These are phyloP conservation scores for Infundibulicybe gibba DNA, from an alignment of 768 basidiomycete species.

Conservation along the genomic window DNA sequence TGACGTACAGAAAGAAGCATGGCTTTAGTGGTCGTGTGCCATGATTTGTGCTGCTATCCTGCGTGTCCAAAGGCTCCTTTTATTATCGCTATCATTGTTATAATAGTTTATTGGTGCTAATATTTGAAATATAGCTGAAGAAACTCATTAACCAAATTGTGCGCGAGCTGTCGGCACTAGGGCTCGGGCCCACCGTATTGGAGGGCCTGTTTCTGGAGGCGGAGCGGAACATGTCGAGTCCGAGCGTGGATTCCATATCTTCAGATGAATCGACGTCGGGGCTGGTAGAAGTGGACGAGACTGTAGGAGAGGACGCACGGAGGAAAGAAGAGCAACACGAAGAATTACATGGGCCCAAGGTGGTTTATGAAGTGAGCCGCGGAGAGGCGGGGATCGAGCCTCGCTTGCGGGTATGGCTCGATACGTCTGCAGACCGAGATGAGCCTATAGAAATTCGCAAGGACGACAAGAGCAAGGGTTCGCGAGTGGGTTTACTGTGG, in stretches of 20 bases:
- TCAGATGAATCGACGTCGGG: background rate
- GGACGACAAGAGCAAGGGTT: background rate
- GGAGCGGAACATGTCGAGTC: constrained; percentile 13
- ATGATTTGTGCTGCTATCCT: too few species aligned
- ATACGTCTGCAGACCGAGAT: constrained; percentile 15
- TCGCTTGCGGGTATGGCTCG: constrained; percentile 49
- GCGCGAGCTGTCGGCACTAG: constrained; percentile 69
- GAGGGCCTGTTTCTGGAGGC: constrained; percentile 36
- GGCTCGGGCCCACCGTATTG: constrained; percentile 47
- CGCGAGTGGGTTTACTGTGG: constrained; percentile 17
- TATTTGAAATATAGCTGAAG: constrained; percentile 59
- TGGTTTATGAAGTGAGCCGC: constrained; percentile 56
- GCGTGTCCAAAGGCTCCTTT: too few species aligned
- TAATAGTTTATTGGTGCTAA: background rate
- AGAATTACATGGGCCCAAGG: constrained; percentile 20
- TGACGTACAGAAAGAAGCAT: too few species aligned
- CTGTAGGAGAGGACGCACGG: background rate
- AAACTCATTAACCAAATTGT: constrained; percentile 85
- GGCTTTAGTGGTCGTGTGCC: too few species aligned
- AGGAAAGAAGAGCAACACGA: constrained; percentile 1
- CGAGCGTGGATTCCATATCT: constrained; percentile 1
- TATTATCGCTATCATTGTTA: too few species aligned
- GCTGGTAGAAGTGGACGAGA: background rate
- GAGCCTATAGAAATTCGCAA: constrained; percentile 4
- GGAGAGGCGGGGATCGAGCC: constrained; percentile 50